Conservation (phyloP, 2,329 filamentous ascomycete genomes). For the Penicillium sp. region DNA sequence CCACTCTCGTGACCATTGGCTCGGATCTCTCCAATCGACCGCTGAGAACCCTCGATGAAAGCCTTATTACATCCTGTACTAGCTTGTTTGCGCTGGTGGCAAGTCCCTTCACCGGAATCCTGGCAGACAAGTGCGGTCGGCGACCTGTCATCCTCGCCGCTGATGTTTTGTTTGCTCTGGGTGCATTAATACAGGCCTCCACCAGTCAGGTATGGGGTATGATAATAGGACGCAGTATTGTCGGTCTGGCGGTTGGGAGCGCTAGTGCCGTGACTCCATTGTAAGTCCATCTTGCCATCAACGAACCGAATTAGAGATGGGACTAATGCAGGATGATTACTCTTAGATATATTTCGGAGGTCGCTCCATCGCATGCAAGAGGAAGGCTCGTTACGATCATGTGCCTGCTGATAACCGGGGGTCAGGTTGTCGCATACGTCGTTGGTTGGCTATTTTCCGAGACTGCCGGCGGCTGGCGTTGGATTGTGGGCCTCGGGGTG, state of each 20-base stretch:
- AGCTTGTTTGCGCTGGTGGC: conserved; percentile 55
- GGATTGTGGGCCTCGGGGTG: conserved; percentile 85
- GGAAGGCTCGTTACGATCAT: conserved; percentile 79
- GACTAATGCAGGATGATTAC: conserved; percentile 2
- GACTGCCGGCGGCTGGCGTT: conserved; percentile 68
- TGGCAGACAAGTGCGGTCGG: conserved; percentile 49
- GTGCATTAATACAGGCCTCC: conserved; percentile 42
- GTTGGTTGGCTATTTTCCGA: conserved; percentile 70
- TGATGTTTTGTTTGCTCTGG: conserved; percentile 44
- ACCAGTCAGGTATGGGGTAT: conserved; percentile 43
- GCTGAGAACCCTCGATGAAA: conserved; percentile 54
- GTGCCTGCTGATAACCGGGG: conserved; percentile 76
- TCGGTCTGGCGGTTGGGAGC: conserved; percentile 46
- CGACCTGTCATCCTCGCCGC: conserved; percentile 47
- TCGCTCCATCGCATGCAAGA: conserved; percentile 70
- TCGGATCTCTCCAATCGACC: conserved; percentile 50
- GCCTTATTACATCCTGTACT: conserved; percentile 55
- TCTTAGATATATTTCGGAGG: conserved; percentile 70
- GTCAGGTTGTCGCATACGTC: conserved; percentile 84
- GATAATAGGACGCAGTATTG: conserved; percentile 45
- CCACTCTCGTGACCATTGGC: conserved; percentile 54
- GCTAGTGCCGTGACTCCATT: conserved; percentile 75
- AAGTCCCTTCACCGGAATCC: conserved; percentile 51
- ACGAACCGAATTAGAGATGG: neutral
- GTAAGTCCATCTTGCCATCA: conserved; percentile 29